Evolutionary conservation across 768 basidiomycete species (phyloP), one percentile per base, ranked within the genome.

Genomic region (Suillus paluster): DNA sequence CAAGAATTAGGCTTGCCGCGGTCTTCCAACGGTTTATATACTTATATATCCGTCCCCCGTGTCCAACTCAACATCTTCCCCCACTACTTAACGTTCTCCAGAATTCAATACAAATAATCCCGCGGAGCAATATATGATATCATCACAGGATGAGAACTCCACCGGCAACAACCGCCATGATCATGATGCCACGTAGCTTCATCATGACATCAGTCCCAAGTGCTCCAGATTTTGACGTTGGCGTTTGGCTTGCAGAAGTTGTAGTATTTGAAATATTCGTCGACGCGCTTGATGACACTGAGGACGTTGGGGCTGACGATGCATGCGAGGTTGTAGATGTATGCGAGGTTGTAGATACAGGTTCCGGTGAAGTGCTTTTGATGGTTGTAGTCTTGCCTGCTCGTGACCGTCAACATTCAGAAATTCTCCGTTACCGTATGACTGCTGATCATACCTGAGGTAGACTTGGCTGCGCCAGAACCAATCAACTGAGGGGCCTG

Each of bases 141-240:
- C 48, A 19, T 59, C 41, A 61, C 60, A 61, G 58, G 15, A 61
- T 45, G 34, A 59, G 14, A 12, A 17, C 60, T 1, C 57, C 12
- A 11, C 54, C 54, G 27, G 36, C 17, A 25, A 55, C 11, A 17
- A 61, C 8, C 30, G 21, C 57, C 7, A 42, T 42, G 23, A 55
- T 6, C 7, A 42, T 42, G 23, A 55, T 6, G 4, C 60, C 57
- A 9, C 9, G 17, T 45, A 57, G 38, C n/a, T n/a, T n/a, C 30
- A 33, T 23, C 15, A 42, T 34, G 3, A 39, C 9, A 19, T 38
- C 41, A 9, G 57, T 59, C 34, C 4, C 34, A 14, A 59, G 38
- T 34, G 60, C 57, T 19, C 57, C 60, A 58, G 42, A 33, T 33
- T 27, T 57, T 9, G 60, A 58, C 11, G 54, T 59, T 33, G 60